Base-by-base conservation (phyloP, 257 asterid genomes). In the Pogostemon cablin region DNA sequence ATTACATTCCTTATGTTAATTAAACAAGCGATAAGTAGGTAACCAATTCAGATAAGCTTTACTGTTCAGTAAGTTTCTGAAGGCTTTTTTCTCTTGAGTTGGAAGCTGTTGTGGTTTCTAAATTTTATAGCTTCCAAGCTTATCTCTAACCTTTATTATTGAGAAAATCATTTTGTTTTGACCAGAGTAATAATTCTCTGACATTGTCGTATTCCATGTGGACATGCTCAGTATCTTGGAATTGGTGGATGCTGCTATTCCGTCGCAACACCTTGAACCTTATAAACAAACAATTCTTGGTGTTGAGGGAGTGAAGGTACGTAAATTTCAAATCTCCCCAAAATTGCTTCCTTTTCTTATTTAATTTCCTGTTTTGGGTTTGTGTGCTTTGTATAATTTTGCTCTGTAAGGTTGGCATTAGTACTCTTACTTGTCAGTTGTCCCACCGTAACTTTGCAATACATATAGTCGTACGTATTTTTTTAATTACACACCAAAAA, bases 221-320 rank as follows among this genome's bases (percentile, higher is more conserved):
- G 63, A 58, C 68, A 34, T 58, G 43, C 75, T 50, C 60, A 93
- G 99, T 72, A 72, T 89, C 81, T 73, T 95, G 92, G 99, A 95
- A 82, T 72, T 95, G 89, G 99, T 95, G 71, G 99, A 95, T 84
- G 99, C 99, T 84, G 98, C 99, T 72, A 79, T 95, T 75, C 95
- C 92, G 10, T 74, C 89, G 7, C 82, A 88, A 73, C 72, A 71
- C 38, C 76, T 95, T 73, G 95, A 87, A 75, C 97, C 93, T 62
- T 91, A 86, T 70, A 87, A 78, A 70, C 80, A n/a, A 72, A 86
- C 96, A 25, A 89, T 91, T 71, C 82, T 91, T 55, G 90, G 79
- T 62, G 96, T 88, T 63, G 95, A 95, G 69, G 98, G 99, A 72
- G 99, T 93, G 68, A 88, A 91, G 96, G 98, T 81, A 86, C 79